phyloP scores from a whole-genome alignment of 257 asterid genomes.

The Paraleonurus japonicus region DNA sequence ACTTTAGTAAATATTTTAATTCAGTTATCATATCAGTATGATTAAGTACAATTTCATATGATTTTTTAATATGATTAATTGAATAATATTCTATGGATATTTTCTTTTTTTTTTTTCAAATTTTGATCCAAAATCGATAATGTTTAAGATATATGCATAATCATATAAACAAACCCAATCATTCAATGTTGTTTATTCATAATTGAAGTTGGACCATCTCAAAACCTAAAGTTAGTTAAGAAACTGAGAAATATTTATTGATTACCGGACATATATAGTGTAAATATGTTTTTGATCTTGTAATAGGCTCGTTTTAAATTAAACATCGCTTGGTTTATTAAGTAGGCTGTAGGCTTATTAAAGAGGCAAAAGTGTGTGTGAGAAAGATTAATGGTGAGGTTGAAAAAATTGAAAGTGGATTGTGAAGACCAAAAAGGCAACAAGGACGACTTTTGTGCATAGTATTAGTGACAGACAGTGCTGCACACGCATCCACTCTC shows the following conservation, averaged over 20 bases:
- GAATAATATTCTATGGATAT: too few relatives aligned
- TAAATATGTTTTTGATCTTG: not conserved
- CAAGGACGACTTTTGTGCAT: constrained; percentile 32
- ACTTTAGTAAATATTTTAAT: too few relatives aligned
- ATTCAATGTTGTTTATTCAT: not conserved
- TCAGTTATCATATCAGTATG: too few relatives aligned
- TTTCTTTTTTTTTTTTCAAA: too few relatives aligned
- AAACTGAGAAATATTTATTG: not conserved
- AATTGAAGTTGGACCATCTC: not conserved
- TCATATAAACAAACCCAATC: not conserved
- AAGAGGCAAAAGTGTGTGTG: not conserved
- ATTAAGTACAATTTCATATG: too few relatives aligned
- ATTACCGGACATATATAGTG: not conserved
- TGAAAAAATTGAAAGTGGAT: constrained; percentile 17
- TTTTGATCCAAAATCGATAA: too few relatives aligned
- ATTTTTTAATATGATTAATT: too few relatives aligned
- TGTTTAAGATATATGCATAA: too few relatives aligned
- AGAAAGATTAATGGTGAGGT: not conserved
- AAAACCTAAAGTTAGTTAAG: not conserved
- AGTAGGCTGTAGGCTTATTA: not conserved
- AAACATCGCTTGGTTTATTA: not conserved
- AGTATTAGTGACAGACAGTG: constrained; percentile 9
- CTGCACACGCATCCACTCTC: constrained; percentile 4
- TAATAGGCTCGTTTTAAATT: not conserved
- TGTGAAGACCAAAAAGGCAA: constrained; percentile 36